Base-by-base conservation (phyloP, 805 yeast genomes). In the Lipomyces yamanashiensis region DNA sequence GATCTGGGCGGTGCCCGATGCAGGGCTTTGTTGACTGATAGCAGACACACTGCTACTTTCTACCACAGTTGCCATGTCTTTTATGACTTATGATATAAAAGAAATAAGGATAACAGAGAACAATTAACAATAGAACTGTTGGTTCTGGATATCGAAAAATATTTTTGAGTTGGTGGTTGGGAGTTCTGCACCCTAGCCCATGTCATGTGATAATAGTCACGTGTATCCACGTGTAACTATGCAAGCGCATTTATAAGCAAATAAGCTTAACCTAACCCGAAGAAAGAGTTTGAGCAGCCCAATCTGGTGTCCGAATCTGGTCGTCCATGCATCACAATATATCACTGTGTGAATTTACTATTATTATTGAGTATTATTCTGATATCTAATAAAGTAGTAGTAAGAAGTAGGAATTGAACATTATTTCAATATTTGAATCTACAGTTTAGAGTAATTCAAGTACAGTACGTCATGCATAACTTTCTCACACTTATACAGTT, bases 1-100 rank as follows among this genome's bases (percentile, higher is more conserved):
- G 75, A 92, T 86, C 78, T 89, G 96, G 9, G 21, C 47, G 19
- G 47, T 43, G 37, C 54, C 19, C 1, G 28, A 19, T 12, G 41
- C 43, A 28, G 43, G 12, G 3, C 5, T 41, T 10, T 40, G 12
- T 43, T 7, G 34, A 4, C 15, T 15, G 10, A 2, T 12, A n/a
- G 28, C 28, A 28, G 21, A 6, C 1, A 10, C 12, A 45, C 37
- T 17, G 9, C 23, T 23, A 7, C 40, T 41, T 23, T 43, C 58
- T 15, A 33, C 8, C 12, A 12, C 39, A 15, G 48, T 36, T 7
- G 48, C 47, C 57, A 53, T 53, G 23, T 34, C 40, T 15, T 47
- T 33, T 21, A 33, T 39, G 43, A 39, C n/a, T 12, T 39, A 2
- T 12, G 7, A 6, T 39, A 39, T n/a, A 39, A 7, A 3, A 43